Conservation (phyloP, 768 basidiomycete species). For the Tulasnella sp. region DNA sequence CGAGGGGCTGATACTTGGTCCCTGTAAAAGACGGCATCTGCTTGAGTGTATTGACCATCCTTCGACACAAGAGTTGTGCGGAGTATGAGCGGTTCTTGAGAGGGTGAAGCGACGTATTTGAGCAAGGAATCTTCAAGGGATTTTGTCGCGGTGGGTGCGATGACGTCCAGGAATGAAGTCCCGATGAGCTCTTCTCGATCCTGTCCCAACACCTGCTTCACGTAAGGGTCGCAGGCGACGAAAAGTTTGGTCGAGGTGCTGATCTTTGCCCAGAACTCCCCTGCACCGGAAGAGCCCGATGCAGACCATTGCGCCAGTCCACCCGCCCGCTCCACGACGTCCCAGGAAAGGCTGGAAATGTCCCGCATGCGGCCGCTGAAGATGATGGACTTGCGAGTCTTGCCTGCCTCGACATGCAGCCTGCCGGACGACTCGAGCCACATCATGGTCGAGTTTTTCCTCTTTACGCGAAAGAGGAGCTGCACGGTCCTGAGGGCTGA, state of each 20-base stretch:
- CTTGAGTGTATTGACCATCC: neutral
- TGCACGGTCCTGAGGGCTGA: slow-evolving; percentile 59
- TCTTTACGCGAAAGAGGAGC: slow-evolving; percentile 76
- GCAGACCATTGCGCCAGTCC: slow-evolving; percentile 38
- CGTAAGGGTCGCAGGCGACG: slow-evolving; percentile 39
- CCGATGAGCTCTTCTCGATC: slow-evolving; percentile 40
- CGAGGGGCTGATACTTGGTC: neutral
- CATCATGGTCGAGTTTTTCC: slow-evolving; percentile 61
- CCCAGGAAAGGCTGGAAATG: slow-evolving; percentile 64
- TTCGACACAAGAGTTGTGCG: slow-evolving; percentile 1
- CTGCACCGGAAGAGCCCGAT: slow-evolving; percentile 19
- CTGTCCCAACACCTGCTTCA: slow-evolving; percentile 38
- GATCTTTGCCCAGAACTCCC: slow-evolving; percentile 45
- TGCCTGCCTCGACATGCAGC: slow-evolving; percentile 87
- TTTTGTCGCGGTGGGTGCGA: neutral
- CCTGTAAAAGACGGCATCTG: slow-evolving; percentile 20
- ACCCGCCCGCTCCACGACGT: slow-evolving; percentile 50
- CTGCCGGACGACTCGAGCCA: slow-evolving; percentile 93
- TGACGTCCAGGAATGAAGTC: slow-evolving; percentile 29
- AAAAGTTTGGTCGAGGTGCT: slow-evolving; percentile 40
- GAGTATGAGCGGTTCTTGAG: neutral
- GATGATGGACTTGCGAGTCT: slow-evolving; percentile 91
- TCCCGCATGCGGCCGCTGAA: slow-evolving; percentile 73
- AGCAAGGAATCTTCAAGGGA: slow-evolving; percentile 20
- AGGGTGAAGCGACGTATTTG: slow-evolving; percentile 11